Conservation (phyloP, 306 rosid genomes). For the Cucurbita pepo region DNA sequence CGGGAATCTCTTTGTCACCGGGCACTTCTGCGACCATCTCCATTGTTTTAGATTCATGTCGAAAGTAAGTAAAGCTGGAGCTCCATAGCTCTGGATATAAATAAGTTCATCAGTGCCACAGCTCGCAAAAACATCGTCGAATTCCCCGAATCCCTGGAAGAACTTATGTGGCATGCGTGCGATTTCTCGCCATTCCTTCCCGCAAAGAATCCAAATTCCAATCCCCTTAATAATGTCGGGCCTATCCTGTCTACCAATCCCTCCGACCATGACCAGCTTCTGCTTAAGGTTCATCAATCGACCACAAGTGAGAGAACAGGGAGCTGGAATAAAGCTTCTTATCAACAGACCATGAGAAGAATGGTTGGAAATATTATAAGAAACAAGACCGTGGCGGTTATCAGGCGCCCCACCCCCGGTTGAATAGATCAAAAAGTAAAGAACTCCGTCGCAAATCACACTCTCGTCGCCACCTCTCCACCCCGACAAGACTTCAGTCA, state of each 20-base stretch:
- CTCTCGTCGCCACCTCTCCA: constrained; percentile 98
- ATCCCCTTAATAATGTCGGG: constrained; percentile 88
- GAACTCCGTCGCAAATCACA: constrained; percentile 66
- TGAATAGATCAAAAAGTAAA: constrained; percentile 68
- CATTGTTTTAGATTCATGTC: constrained; percentile 59
- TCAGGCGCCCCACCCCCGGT: constrained; percentile 46
- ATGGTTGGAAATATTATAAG: constrained; percentile 36
- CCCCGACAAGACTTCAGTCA: constrained; percentile 62
- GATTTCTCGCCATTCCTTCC: constrained; percentile 65
- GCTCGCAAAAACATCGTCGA: constrained; percentile 90
- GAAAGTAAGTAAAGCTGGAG: constrained; percentile 66
- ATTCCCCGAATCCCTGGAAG: constrained; percentile 95
- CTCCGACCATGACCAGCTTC: constrained; percentile 96
- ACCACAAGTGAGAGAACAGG: constrained; percentile 89
- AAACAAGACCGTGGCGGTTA: constrained; percentile 53
- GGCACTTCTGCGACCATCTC: constrained; percentile 96
- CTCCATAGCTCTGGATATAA: constrained; percentile 89
- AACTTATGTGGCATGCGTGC: constrained; percentile 77
- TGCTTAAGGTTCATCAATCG: constrained; percentile 83
- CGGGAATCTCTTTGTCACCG: constrained; percentile 70
- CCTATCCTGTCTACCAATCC: constrained; percentile 66
- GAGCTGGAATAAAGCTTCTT: constrained; percentile 47
- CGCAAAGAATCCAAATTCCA: constrained; percentile 78
- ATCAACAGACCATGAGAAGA: constrained; percentile 36
- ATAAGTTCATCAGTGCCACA: constrained; percentile 65